Evolutionary conservation across 2,329 filamentous ascomycete genomes (phyloP).

Genomic region (Dactylellina drechsleri): DNA sequence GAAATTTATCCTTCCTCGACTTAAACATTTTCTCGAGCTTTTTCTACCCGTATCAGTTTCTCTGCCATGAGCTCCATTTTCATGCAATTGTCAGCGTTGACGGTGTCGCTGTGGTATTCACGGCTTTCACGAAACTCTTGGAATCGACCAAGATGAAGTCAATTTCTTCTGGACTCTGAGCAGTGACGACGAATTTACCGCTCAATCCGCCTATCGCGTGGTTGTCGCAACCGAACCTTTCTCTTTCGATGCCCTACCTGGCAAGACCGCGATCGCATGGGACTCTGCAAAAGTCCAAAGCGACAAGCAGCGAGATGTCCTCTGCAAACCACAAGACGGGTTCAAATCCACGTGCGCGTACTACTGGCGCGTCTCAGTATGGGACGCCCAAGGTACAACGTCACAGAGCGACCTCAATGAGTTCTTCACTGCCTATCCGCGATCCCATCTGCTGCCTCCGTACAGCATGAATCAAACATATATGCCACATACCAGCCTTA

Average conservation of each 20-base stretch:
- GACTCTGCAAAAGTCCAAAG: slow-evolving; percentile 57
- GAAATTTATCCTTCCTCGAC: too few species aligned
- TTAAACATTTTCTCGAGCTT: too few species aligned
- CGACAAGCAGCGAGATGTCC: slow-evolving; percentile 59
- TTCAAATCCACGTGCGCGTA: slow-evolving; percentile 61
- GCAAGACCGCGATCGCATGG: slow-evolving; percentile 42
- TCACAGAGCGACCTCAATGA: slow-evolving; percentile 59
- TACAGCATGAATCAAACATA: slow-evolving; percentile 64
- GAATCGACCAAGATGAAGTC: slow-evolving; percentile 62
- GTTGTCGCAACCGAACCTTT: slow-evolving; percentile 43
- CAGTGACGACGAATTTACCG: slow-evolving; percentile 59
- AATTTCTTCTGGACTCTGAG: slow-evolving; percentile 61
- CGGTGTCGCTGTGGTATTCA: slow-evolving; percentile 62
- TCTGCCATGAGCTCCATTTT: not conserved
- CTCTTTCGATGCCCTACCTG: not conserved
- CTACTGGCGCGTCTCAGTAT: slow-evolving; percentile 62
- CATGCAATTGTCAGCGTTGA: slow-evolving; percentile 52
- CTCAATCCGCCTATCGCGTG: slow-evolving; percentile 60
- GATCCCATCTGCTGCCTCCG: slow-evolving; percentile 61
- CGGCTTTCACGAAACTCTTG: slow-evolving; percentile 62
- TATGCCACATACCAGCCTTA: slow-evolving; percentile 63
- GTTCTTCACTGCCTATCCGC: slow-evolving; percentile 63
- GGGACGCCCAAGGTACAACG: slow-evolving; percentile 60
- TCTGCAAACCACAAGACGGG: slow-evolving; percentile 59
- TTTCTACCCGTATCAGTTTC: too few species aligned